phyloP scores from a whole-genome alignment of 1,139 yeast genomes.

The Yamadazyma sp. region DNA sequence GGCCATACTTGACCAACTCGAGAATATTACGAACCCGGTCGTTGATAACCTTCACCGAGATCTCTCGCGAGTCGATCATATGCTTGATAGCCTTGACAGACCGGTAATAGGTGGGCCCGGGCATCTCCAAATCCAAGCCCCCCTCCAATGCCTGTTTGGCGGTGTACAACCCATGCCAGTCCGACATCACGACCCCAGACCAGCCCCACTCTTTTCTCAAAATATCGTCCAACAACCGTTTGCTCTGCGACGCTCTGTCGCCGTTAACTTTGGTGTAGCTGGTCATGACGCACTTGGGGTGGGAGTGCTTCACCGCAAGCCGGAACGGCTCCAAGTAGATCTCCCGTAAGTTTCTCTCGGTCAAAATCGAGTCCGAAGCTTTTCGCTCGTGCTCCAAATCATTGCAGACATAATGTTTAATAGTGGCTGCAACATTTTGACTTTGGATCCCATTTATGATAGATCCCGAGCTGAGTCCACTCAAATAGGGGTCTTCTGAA shows the following conservation, averaged over 20 bases:
- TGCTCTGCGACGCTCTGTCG: slow-evolving; percentile 50
- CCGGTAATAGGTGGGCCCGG: slow-evolving; percentile 55
- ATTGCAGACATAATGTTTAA: slow-evolving; percentile 61
- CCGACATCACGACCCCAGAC: slow-evolving; percentile 58
- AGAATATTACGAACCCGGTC: slow-evolving; percentile 49
- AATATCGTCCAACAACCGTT: slow-evolving; percentile 40
- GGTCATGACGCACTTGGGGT: slow-evolving; percentile 48
- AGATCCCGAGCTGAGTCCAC: slow-evolving; percentile 30
- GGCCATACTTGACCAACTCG: slow-evolving; percentile 41
- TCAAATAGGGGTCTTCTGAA: slow-evolving; percentile 34
- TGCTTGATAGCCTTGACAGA: slow-evolving; percentile 32
- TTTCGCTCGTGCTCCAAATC: slow-evolving; percentile 60
- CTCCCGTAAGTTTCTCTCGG: slow-evolving; percentile 61
- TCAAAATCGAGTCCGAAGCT: slow-evolving; percentile 45
- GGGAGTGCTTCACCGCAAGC: slow-evolving; percentile 48
- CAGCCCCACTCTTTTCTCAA: slow-evolving; percentile 35
- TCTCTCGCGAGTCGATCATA: slow-evolving; percentile 29
- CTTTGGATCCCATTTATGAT: slow-evolving; percentile 32
- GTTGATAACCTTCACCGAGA: slow-evolving; percentile 32
- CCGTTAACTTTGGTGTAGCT: slow-evolving; percentile 62
- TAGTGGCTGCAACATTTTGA: slow-evolving; percentile 49
- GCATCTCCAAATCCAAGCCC: slow-evolving; percentile 65
- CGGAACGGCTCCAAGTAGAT: slow-evolving; percentile 63
- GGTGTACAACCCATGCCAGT: slow-evolving; percentile 62
- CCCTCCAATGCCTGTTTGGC: slow-evolving; percentile 45